A percentile compares a stretch with the other conserved stretches of the same genome.
These are phyloP conservation scores for Dothistroma pini DNA, from an alignment of 2,329 filamentous ascomycete genomes.

Conservation along the genomic window DNA sequence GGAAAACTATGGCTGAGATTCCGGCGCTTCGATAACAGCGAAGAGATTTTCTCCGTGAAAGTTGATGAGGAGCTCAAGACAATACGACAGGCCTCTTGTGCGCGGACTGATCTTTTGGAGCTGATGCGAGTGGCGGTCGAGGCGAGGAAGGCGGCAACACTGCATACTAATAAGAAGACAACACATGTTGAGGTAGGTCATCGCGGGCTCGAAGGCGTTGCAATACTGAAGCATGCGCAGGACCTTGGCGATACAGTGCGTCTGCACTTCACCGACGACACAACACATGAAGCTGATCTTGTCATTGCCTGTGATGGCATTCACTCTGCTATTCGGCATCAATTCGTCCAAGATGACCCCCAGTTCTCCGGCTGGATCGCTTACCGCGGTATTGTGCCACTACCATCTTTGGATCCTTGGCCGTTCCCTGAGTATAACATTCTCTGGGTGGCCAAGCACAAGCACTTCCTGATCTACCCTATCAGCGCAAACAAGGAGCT, in stretches of 20 bases:
- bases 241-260: conserved; percentile 26
- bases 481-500: conserved; percentile 36
- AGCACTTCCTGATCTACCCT: conserved; percentile 40
- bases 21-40: conserved; percentile 37
- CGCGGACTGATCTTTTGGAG: conserved; percentile 30
- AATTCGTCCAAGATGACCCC: conserved; percentile 50
- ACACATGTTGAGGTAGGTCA: neutral
- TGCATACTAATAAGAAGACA: conserved; percentile 25
- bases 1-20: conserved; percentile 36
- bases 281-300: conserved; percentile 15
- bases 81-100: conserved; percentile 23
- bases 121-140: conserved; percentile 25
- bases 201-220: conserved; percentile 23
- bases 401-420: conserved; percentile 16
- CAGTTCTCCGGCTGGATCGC: conserved; percentile 50
- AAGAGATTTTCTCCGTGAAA: conserved; percentile 33
- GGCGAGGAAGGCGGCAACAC: conserved; percentile 22
- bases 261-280: conserved; percentile 22
- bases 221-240: conserved; percentile 3
- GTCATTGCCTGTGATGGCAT: conserved; percentile 26
- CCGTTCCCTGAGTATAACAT: conserved; percentile 22
- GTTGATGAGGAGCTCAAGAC: conserved; percentile 25
- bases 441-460: conserved; percentile 35
- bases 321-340: conserved; percentile 26
- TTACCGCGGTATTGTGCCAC: conserved; percentile 35